phyloP scores from a whole-genome alignment of 106 monocot species.

The Apostasia ramifera region DNA sequence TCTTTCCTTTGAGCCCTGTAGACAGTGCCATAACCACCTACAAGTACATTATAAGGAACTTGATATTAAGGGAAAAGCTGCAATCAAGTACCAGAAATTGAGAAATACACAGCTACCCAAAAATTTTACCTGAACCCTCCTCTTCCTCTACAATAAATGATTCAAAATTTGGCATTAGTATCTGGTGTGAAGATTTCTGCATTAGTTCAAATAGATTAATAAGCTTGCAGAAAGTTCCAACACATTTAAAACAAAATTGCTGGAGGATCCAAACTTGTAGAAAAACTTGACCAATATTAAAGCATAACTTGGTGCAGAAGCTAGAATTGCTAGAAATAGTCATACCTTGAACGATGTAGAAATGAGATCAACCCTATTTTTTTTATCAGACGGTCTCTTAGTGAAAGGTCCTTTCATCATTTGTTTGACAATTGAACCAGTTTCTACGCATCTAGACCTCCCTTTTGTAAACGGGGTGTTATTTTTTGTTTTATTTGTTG shows the following conservation, averaged over 20 bases:
- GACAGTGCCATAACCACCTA: slow-evolving; percentile 97
- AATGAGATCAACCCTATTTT: slow-evolving; percentile 21
- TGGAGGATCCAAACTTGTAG: not conserved
- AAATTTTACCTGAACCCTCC: slow-evolving; percentile 86
- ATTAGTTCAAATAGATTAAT: slow-evolving; percentile 7
- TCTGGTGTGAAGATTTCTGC: slow-evolving; percentile 43
- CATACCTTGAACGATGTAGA: slow-evolving; percentile 37
- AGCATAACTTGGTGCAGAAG: too few relatives aligned
- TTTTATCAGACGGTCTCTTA: slow-evolving; percentile 16
- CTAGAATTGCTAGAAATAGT: not conserved
- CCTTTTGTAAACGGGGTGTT: slow-evolving; percentile 3
- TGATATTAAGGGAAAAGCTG: not conserved
- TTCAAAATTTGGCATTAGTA: slow-evolving; percentile 63
- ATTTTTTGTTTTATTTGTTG: not conserved
- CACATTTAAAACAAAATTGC: not conserved
- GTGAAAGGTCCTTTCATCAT: slow-evolving; percentile 21
- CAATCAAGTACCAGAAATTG: not conserved
- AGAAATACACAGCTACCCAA: not conserved
- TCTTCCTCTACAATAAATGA: slow-evolving; percentile 82
- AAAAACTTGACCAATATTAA: too few relatives aligned
- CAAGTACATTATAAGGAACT: not conserved
- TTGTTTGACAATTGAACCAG: slow-evolving; percentile 17
- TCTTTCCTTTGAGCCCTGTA: slow-evolving; percentile 73
- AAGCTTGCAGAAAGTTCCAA: not conserved
- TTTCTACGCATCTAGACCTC: slow-evolving; percentile 12